These are phyloP conservation scores for Phytophthora macrochlamydospora DNA, from an alignment of 352 stramenopile species.

Conservation along the genomic window DNA sequence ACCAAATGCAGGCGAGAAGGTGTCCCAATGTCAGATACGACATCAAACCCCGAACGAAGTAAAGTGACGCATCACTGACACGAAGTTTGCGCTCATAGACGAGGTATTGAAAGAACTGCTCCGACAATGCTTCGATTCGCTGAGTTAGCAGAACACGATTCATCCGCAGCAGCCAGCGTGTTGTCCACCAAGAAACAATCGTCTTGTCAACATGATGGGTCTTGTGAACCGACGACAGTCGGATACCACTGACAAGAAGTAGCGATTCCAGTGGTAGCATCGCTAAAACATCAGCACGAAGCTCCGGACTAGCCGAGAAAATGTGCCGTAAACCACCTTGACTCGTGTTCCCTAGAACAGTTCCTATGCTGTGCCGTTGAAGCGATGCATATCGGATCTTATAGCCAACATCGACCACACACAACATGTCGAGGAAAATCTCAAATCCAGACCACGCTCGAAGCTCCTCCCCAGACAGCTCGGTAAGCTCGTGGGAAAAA, in stretches of 20 bases:
- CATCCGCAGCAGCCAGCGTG: conserved; percentile 52
- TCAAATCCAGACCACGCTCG: conserved; percentile 51
- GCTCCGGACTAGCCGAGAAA: conserved; percentile 34
- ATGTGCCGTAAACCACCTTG: conserved; percentile 14
- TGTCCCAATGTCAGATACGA: conserved; percentile 68
- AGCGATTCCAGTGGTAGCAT: conserved; percentile 60
- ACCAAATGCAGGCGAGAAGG: conserved; percentile 72
- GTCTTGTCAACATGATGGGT: conserved; percentile 2
- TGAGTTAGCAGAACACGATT: conserved; percentile 55
- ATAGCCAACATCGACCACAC: conserved; percentile 47
- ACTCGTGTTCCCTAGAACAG: conserved; percentile 4
- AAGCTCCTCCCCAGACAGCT: conserved; percentile 24
- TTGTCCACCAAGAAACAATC: conserved; percentile 36
- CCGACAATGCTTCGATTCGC: conserved; percentile 45
- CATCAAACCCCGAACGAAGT: conserved; percentile 50
- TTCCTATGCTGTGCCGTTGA: conserved; percentile 20
- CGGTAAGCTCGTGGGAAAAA: conserved; percentile 53
- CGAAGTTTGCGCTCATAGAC: conserved; percentile 64
- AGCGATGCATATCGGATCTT: conserved; percentile 45
- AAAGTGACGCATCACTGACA: conserved; percentile 43
- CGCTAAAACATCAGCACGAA: conserved; percentile 49
- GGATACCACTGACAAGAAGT: conserved; percentile 23
- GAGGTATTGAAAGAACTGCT: conserved; percentile 61
- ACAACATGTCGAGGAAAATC: conserved; percentile 59
- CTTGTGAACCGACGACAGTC: conserved; percentile 6